Evolutionary conservation across 2,329 filamentous ascomycete species (phyloP), one percentile per base, ranked within the genome.

Genomic region (Aspergillus sp.): DNA sequence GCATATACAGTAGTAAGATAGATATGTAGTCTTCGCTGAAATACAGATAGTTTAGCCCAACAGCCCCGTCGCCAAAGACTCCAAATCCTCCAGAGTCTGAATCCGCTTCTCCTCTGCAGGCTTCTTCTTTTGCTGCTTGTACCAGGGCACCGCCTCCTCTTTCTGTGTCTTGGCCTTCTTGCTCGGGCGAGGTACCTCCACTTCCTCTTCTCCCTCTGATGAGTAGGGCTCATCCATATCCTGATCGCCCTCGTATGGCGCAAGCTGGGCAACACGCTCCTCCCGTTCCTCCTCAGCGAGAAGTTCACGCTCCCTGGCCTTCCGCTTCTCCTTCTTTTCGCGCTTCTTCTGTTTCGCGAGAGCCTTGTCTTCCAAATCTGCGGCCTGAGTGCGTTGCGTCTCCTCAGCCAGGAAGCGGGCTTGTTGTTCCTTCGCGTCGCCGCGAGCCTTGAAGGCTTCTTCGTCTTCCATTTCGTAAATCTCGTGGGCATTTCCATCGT

Each of bases 391-490:
- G 65, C 89, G 86, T 69, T 86, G 84, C 11, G 85, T 81, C 76
- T 97, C 94, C 63, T 84, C 84, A 52, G 91, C 88, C 75, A 98
- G 81, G 81, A 97, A 99, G 67, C 84, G 86, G 69, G 85, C 83
- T 51, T 92, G 85, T 77, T 96, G 92, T 53, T 86, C 85, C 67
- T 93, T 90, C 3, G 91, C 90, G 25, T 89, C 82, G 41, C 94
- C 95, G 57, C 88, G 85, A 45, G 86, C 84, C 65, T 82, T 83
- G 84, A 98, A 99, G 66, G 89, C 87, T 0, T 89, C 88, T 78
- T 97, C 92, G 76, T 91, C 87, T 73, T 94, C 90, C 68, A 99
- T 87, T 75, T 96, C 91, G 80, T 98, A 97, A 15, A 96, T 77
- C 65, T 91, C 87, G 76, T 95, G 93, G 3, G 93, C 84, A 64